Conservation (phyloP, 192 early-diverging fungal genomes). For the Oehlia diaphana region DNA sequence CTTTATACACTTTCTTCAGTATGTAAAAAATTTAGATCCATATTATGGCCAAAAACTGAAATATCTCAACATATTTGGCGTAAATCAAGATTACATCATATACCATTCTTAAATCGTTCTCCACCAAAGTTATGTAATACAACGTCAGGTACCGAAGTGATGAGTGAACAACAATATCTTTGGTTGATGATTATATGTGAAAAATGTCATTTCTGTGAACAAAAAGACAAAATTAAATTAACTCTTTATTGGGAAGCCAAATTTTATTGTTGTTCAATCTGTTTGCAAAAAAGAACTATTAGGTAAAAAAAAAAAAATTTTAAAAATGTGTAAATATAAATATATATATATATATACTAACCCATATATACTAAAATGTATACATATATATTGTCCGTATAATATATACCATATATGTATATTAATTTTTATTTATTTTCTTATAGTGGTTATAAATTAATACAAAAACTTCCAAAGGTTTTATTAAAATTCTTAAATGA, state of each 20-base stretch:
- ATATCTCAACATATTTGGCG: constrained; percentile 19
- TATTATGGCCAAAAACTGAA: background rate
- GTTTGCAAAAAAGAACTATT: background rate
- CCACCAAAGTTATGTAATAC: background rate
- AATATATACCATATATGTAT: too few species aligned
- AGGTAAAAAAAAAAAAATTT: background rate
- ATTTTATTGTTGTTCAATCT: constrained; percentile 1
- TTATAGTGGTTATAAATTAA: background rate
- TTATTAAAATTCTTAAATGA: background rate
- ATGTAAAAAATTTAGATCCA: background rate
- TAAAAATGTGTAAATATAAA: too few species aligned
- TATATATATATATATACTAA: too few species aligned
- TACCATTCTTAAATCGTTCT: background rate
- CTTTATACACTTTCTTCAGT: constrained; percentile 5
- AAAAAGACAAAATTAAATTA: background rate
- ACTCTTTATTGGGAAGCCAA: constrained; percentile 1
- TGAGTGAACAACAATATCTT: constrained; percentile 15
- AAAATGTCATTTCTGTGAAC: constrained; percentile 20
- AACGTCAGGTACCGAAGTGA: background rate
- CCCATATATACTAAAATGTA: background rate
- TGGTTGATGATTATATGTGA: background rate
- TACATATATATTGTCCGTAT: background rate
- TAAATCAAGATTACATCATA: background rate
- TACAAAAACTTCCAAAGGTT: background rate
- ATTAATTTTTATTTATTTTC: background rate